Evolutionary conservation across 1,139 yeast species (phyloP), one percentile per base, ranked within the genome.

Genomic region (Zygosaccharomyces sapae): DNA sequence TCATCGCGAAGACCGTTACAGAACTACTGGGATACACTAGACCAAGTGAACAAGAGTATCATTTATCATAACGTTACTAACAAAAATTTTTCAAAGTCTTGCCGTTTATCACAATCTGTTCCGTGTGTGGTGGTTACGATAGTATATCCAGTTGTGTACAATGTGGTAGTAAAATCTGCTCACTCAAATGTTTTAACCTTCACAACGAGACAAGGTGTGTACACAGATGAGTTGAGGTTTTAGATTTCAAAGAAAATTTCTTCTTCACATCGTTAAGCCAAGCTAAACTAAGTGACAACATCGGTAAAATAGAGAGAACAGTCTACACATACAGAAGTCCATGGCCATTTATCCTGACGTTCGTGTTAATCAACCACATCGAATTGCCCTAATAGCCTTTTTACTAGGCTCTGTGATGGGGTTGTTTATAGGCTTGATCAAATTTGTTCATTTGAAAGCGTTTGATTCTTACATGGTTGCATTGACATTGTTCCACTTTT

Each of bases 401-500:
- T 45, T 49, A 0, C 56, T 76, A 3, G 81, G 81, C 1, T 50
- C 61, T 1, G 31, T 70, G 0, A 55, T 70, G 8, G 81, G 81
- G 1, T 43, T 61, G 1, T 62, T 72, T 0, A 2, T 69, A 0
- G 66, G 70, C 0, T 38, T 65, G n/a, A 27, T 68, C 10, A 63
- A 65, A 18, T 52, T 49, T 6, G 49, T 60, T 10, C 60, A 59
- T 6, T 68, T 76, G 49, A 67, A 59, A 40, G 63, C 67, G 8
- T 59, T 74, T 12, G 70, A 78, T 5, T 24, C 78, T 1, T 89
- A 84, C 63, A 54, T 84, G 16, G 62, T 75, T 18, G 67, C 76
- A 3, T 65, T 86, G 18, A 67, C 83, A 1, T 19, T 74, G 0
- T 92, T 92, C 69, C 97, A 92, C 64, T 76, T 86, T 57, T 64